These are phyloP conservation scores for Cavenderia fasciculata DNA, from an alignment of 78 protist genomes.

Conservation along the genomic window DNA sequence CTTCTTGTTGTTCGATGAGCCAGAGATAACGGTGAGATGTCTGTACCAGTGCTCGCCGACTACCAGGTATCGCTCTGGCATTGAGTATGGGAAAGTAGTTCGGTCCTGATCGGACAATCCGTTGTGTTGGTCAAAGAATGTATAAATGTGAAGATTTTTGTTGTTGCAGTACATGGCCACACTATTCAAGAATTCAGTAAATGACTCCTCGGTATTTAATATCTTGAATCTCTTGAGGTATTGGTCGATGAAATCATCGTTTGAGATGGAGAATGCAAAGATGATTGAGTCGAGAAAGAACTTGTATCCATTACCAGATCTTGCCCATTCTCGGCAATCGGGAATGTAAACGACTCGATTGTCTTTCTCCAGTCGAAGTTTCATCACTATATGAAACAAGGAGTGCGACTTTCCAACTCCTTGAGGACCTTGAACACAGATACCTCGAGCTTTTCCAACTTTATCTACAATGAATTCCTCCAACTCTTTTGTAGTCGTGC, in stretches of 20 bases:
- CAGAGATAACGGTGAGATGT: background rate
- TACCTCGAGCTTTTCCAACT: background rate
- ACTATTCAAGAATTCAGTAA: background rate
- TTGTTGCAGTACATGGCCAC: background rate
- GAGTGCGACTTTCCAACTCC: constrained; percentile 44
- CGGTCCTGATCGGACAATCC: background rate
- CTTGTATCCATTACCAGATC: background rate
- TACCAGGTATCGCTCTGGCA: background rate
- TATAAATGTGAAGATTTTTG: background rate
- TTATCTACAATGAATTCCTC: background rate
- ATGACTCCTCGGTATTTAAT: background rate
- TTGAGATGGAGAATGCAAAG: background rate
- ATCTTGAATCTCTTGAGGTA: background rate
- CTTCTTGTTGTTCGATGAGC: background rate
- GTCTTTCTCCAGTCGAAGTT: background rate
- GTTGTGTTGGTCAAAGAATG: constrained; percentile 10
- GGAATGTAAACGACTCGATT: constrained; percentile 9
- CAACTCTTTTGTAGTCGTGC: background rate
- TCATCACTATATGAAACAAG: background rate
- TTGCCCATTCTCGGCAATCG: background rate
- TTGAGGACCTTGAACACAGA: constrained; percentile 19
- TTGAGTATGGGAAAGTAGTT: background rate
- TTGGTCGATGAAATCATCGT: background rate
- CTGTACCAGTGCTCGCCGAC: background rate
- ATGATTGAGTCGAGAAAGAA: background rate